Base-by-base conservation (phyloP, 371 early-diverging fungal genomes). In the Actinomucor elegans region DNA sequence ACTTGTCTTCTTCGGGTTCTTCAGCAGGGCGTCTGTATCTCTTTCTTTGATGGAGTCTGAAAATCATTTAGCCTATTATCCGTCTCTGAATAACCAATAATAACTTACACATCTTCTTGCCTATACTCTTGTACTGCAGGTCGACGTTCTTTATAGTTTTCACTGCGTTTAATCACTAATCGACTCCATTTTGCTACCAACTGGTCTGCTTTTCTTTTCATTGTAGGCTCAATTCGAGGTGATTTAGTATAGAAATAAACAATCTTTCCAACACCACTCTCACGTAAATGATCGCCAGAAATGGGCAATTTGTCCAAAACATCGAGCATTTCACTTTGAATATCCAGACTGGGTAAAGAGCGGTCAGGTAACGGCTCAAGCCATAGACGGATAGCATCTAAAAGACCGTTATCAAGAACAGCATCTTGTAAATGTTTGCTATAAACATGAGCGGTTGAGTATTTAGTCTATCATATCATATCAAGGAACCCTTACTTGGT, bases 311-410 rank as follows among this genome's bases (percentile, higher is more conserved):
- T 85, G 23, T 73, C 73, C 52, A 99, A 69, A 4, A 88, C 64
- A 18, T 83, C 83, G 14, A 99, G 67, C 80, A 99, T 78, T 26
- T 84, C 84, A 53, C 75, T 83, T 65, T 95, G 98, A 51, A 99
- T 89, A 57, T 94, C 94, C 52, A 95, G 77, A 64, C 85, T 89
- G 6, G 99, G 99, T 59, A 99, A 72, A 3, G 96, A 89, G 10
- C 92, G 90, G 71, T 99, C 99, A 29, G 93, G 89, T 24, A 98
- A 75, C 23, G 99, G 99, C 65, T 98, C 99, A 21, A 99, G 80
- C 99, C 99, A 99, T 20, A 87, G 63, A 49, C 87, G 88, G 56
- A 99, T 89, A 14, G 88, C 84, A 28, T 89, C 89, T 49, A 99
- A 73, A 15, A 99, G 84, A 45, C 90, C 87, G 57, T 90, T 89